Conservation (phyloP, 345 rosid species). For the Erysimum cheiranthoides region DNA sequence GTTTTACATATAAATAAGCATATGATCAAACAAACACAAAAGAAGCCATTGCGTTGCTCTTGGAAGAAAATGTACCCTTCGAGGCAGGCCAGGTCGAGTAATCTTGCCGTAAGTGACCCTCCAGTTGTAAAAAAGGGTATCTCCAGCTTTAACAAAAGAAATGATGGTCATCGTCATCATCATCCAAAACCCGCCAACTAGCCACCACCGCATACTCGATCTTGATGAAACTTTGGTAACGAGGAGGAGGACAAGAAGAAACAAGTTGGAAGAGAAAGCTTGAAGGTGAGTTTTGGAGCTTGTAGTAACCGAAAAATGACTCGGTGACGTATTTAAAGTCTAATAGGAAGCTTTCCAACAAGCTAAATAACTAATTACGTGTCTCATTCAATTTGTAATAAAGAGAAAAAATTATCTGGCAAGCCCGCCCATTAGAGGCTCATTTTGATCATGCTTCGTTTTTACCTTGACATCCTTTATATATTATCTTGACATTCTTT, state of each 20-base stretch:
- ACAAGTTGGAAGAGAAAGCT: not conserved
- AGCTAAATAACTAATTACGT: constrained; percentile 32
- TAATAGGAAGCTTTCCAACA: constrained; percentile 23
- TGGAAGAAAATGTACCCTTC: constrained; percentile 44
- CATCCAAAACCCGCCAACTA: constrained; percentile 22
- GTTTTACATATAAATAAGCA: not conserved
- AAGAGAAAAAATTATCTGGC: not conserved
- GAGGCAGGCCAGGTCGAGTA: constrained; percentile 61
- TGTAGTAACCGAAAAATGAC: constrained; percentile 3
- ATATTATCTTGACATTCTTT: too few species aligned
- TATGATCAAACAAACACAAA: constrained; percentile 4
- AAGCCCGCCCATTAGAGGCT: not conserved
- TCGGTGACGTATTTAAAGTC: constrained; percentile 35
- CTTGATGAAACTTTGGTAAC: not conserved
- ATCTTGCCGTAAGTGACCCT: constrained; percentile 69
- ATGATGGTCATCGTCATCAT: constrained; percentile 11
- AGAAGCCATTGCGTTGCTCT: not conserved
- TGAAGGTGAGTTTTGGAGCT: not conserved
- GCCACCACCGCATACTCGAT: constrained; percentile 33
- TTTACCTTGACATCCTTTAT: too few species aligned
- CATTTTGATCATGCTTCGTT: too few species aligned
- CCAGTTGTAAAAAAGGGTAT: constrained; percentile 71
- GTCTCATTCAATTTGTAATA: constrained; percentile 14
- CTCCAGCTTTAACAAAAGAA: constrained; percentile 52
- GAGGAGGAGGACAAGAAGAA: not conserved